phyloP scores from a whole-genome alignment of 1,284 basidiomycete genomes.

The Coniophora puteana region DNA sequence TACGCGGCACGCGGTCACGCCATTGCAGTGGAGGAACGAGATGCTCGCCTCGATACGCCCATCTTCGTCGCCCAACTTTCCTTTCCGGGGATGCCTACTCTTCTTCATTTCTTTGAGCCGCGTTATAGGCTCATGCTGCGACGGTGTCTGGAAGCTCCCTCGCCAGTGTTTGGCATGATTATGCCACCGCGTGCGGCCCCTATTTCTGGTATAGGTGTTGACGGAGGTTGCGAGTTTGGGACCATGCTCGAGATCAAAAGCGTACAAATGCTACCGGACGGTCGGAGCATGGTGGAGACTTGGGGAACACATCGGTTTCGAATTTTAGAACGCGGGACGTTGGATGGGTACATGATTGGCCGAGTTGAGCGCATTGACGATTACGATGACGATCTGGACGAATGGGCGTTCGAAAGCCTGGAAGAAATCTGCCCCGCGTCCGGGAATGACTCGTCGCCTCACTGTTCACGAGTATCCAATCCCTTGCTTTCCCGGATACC shows the following conservation, averaged over 20 bases:
- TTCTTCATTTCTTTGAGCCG: constrained; percentile 92
- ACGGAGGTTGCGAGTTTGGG: constrained; percentile 72
- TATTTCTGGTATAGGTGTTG: constrained; percentile 31
- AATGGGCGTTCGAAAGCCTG: constrained; percentile 21
- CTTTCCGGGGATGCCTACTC: constrained; percentile 88
- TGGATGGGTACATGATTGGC: constrained; percentile 90
- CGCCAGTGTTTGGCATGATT: constrained; percentile 88
- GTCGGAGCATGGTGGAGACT: constrained; percentile 86
- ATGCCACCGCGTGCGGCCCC: constrained; percentile 47
- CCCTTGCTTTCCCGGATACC: constrained; percentile 13
- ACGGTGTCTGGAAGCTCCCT: constrained; percentile 75
- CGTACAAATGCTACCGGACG: constrained; percentile 87
- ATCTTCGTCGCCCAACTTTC: constrained; percentile 89
- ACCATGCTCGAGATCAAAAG: constrained; percentile 90
- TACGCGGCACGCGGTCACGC: constrained; percentile 53
- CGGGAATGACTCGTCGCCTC: constrained; percentile 8
- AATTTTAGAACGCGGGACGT: constrained; percentile 73
- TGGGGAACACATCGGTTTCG: constrained; percentile 84
- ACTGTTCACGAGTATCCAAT: constrained; percentile 5
- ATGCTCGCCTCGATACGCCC: constrained; percentile 80
- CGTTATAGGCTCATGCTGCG: constrained; percentile 91
- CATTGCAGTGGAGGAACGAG: constrained; percentile 73
- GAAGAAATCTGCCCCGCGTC: constrained; percentile 11
- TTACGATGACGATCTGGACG: constrained; percentile 40
- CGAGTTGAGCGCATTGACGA: constrained; percentile 68